Base-by-base conservation (phyloP, 140 eudicot genomes). In the Stevia rebaudiana region DNA sequence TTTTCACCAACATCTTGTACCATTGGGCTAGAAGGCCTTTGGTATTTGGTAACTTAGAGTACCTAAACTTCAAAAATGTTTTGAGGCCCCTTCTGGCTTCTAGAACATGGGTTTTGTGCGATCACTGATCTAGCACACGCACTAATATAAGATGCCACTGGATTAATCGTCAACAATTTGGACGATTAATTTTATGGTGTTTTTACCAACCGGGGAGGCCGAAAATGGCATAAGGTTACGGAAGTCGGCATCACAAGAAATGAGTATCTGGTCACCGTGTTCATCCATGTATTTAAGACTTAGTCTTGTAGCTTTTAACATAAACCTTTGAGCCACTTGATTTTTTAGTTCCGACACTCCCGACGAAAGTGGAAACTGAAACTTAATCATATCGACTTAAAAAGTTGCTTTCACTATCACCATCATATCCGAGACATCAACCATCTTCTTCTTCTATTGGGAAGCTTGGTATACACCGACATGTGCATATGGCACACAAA, bases 311-410 rank as follows among this genome's bases (percentile, higher is more conserved):
- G 4, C 15, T 15, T 46, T 8, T 12, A 63, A 18, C 56, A 42
- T 63, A 28, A 63, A 12, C 23, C 69, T 63, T 63, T 46, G 56
- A 43, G 69, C 69, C 8, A 63, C 69, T 25, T 63, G 69, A 25
- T 43, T 9, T 44, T 63, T 43, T 1, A 63, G 28, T 43, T 63
- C 55, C 25, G 4, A 24, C 43, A 63, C 16, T 43, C 42, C 42
- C 43, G 55, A 43, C 15, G 69, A 63, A n/a, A 43, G 23, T 23
- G 55, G 42, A 13, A 43, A 1, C 6, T 1, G 19, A 63, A 63
- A 63, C 54, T 63, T 63, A 11, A 63, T 25, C 40, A 63, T 63
- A 63, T 63, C 69, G 8, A 8, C 16, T 43, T 25, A 25, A 43
- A 22, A 63, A 13, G 54, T 63, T 24, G 56, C 69, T 11, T 63